A percentile compares a stretch with the other conserved stretches of the same genome.
These are phyloP conservation scores for Suillus spraguei DNA, from an alignment of 768 basidiomycete species.

Conservation along the genomic window DNA sequence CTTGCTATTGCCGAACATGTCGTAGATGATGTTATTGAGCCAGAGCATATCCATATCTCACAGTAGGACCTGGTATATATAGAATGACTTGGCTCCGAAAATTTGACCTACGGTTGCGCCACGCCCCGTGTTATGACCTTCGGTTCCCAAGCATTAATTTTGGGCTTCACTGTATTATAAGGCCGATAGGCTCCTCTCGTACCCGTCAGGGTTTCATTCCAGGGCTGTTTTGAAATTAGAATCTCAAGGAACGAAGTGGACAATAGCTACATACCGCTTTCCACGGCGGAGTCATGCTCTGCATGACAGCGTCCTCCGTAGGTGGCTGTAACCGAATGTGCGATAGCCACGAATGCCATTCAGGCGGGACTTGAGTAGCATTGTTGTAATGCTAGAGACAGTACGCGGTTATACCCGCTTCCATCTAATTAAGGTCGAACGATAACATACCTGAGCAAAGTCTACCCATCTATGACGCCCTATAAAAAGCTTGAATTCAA, in stretches of 20 bases:
- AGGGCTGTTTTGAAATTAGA: slow-evolving; percentile 53
- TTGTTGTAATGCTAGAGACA: slow-evolving; percentile 73
- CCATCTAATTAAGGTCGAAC: not conserved
- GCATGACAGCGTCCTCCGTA: slow-evolving; percentile 69
- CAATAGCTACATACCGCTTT: slow-evolving; percentile 61
- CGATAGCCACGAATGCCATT: slow-evolving; percentile 96
- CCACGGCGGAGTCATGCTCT: slow-evolving; percentile 76
- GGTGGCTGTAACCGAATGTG: slow-evolving; percentile 90
- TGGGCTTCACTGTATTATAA: slow-evolving; percentile 86
- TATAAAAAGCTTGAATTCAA: slow-evolving; percentile 28
- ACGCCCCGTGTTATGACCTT: slow-evolving; percentile 55
- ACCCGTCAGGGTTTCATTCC: slow-evolving; percentile 88
- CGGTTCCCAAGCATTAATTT: slow-evolving; percentile 84
- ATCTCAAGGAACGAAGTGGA: not conserved
- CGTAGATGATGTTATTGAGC: slow-evolving; percentile 55
- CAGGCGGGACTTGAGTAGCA: slow-evolving; percentile 91
- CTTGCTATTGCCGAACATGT: slow-evolving; percentile 88
- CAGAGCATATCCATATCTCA: slow-evolving; percentile 10
- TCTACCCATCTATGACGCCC: slow-evolving; percentile 98
- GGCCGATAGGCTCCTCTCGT: slow-evolving; percentile 88
- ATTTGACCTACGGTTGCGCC: slow-evolving; percentile 6
- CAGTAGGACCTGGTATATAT: slow-evolving; percentile 2
- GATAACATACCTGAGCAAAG: slow-evolving; percentile 69
- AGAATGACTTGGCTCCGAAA: not conserved
- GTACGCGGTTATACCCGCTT: slow-evolving; percentile 7